Base-by-base conservation (phyloP, 768 basidiomycete genomes). In the Phylloporus sp. region DNA sequence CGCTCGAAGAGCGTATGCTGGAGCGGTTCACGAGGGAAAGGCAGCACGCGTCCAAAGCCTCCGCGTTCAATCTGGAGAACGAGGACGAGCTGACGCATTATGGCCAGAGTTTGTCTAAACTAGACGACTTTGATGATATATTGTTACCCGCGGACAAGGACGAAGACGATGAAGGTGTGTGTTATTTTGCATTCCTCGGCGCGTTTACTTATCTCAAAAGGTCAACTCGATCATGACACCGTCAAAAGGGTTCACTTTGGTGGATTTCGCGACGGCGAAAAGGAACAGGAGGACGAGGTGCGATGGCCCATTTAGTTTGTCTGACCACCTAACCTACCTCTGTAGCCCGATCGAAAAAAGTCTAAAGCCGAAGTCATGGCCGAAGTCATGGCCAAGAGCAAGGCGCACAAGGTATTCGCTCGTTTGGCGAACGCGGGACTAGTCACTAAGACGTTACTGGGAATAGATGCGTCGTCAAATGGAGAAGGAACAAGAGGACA, bases 341-440 rank as follows among this genome's bases (percentile, higher is more conserved):
- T 33, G 38, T 58, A 93, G 89, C 86, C 86, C 8, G 79, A 79
- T 37, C 74, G 83, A 49, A 96, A 95, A 68, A 95, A 90, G 69
- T 81, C 84, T 5, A 96, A 95, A 67, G 85, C 89, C 2, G 94
- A 99, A 60, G 90, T 97, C 50, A 98, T 99, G 96, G 81, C 88
- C 0, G 96, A 99, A 64, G 88, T 99, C 27, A 90, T 99, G 36
- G 88, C 91, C 1, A 99, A 98, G 69, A 94, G 91, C 69, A 99
- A 99, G 68, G 81, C 84, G 40, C 82, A 98, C 71, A 97, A 95
- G 74, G 95, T 91, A 56, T 62, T 29, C 7, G 10, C 27, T 38
- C 28, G 3, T 44, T 20, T 28, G n/a, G 7, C 26, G 4, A 37
- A 22, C 17, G 5, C 9, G 11, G 13, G 22, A 36, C 18, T 2